Evolutionary conservation across 2,329 filamentous ascomycete species (phyloP).

Genomic region (Penicillium sp.): DNA sequence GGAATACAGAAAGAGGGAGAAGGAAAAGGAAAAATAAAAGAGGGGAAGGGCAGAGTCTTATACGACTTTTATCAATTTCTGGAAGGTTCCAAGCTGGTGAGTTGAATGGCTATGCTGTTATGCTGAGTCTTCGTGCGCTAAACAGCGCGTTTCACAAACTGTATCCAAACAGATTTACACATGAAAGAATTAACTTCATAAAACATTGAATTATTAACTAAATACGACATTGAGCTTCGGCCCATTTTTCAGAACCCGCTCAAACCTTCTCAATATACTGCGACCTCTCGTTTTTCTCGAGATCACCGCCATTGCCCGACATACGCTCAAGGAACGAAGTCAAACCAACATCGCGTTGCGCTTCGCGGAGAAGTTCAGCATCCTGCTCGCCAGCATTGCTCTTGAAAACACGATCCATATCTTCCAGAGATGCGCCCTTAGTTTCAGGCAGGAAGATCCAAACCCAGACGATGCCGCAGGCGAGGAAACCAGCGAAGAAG

Average conservation of each 20-base stretch:
- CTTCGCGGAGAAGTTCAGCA: slow-evolving; percentile 26
- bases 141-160: too few species aligned
- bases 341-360: slow-evolving; percentile 27
- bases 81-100: neutral
- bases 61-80: neutral
- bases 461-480: slow-evolving; percentile 28
- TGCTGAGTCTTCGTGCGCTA: too few species aligned
- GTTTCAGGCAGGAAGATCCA: slow-evolving; percentile 52
- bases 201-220: neutral
- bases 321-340: slow-evolving; percentile 25
- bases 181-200: neutral
- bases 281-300: slow-evolving; percentile 20
- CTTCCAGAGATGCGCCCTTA: slow-evolving; percentile 58
- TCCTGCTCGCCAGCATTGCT: slow-evolving; percentile 31
- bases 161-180: too few species aligned
- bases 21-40: neutral
- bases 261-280: slow-evolving; percentile 25
- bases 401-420: slow-evolving; percentile 48
- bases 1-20: neutral
- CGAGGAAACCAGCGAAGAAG: slow-evolving; percentile 31
- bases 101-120: too few species aligned
- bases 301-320: slow-evolving; percentile 13
- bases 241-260: neutral
- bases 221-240: neutral
- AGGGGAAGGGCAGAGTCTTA: neutral